These are phyloP conservation scores for Mycena belliarum DNA, from an alignment of 768 basidiomycete species.

Conservation along the genomic window DNA sequence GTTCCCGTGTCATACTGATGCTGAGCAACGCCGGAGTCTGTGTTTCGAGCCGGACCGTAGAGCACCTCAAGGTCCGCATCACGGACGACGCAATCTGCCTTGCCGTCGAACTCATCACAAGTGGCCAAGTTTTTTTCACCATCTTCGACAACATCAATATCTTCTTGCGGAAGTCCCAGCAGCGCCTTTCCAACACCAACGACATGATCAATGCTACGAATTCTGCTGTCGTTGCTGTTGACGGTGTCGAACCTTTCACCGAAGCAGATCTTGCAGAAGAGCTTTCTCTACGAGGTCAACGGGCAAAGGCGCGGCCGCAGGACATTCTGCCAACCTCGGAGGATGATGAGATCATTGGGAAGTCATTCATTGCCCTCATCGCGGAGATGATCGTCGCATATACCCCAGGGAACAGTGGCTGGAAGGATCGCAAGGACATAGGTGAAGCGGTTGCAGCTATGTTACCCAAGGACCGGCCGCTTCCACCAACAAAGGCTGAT, in stretches of 20 bases:
- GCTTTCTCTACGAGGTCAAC: conserved; percentile 18
- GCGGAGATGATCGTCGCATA: conserved; percentile 21
- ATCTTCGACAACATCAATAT: conserved; percentile 38
- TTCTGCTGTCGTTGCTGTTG: conserved; percentile 13
- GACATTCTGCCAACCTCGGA: conserved; percentile 25
- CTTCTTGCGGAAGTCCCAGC: conserved; percentile 30
- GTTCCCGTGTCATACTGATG: conserved; percentile 27
- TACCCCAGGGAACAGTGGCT: conserved; percentile 14
- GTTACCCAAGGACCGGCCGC: neutral
- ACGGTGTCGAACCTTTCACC: neutral
- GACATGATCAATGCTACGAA: conserved; percentile 31
- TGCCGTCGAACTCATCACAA: conserved; percentile 25
- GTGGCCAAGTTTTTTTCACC: conserved; percentile 17
- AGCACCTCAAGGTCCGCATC: conserved; percentile 28
- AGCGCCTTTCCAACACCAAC: conserved; percentile 29
- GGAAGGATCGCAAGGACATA: conserved; percentile 15
- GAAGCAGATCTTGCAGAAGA: conserved; percentile 19
- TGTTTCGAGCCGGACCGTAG: conserved; percentile 27
- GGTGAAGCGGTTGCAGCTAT: neutral
- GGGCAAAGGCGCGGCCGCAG: conserved; percentile 9
- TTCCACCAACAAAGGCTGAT: neutral
- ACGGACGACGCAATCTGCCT: conserved; percentile 24
- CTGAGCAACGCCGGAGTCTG: conserved; percentile 29
- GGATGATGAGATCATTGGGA: conserved; percentile 18
- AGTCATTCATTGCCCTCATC: conserved; percentile 11